Conservation (phyloP, 2,329 filamentous ascomycete species). For the Fusarium dimerum region DNA sequence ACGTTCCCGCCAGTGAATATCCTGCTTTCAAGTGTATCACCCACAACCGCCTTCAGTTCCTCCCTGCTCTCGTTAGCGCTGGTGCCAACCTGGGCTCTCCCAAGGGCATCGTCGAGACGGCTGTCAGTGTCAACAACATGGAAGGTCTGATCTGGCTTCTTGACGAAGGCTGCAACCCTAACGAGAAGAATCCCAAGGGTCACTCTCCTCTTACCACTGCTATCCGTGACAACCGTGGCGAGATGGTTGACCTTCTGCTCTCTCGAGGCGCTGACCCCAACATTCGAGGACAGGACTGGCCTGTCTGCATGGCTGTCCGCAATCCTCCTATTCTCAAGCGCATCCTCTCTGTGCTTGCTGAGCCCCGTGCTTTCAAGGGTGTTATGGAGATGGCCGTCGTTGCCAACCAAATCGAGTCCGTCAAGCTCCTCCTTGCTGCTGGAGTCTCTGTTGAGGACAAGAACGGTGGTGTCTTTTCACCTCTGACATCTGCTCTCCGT, state of each 20-base stretch:
- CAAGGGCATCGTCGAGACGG: slow-evolving; percentile 66
- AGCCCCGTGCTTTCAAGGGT: slow-evolving; percentile 64
- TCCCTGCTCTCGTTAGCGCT: slow-evolving; percentile 60
- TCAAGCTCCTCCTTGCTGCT: slow-evolving; percentile 64
- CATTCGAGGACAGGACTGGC: slow-evolving; percentile 68
- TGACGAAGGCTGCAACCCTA: slow-evolving; percentile 59
- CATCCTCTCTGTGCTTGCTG: slow-evolving; percentile 57
- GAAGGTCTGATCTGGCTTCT: slow-evolving; percentile 63
- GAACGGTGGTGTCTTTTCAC: slow-evolving; percentile 72
- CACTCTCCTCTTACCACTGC: slow-evolving; percentile 66
- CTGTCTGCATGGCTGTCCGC: slow-evolving; percentile 67
- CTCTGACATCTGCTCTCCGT: slow-evolving; percentile 66
- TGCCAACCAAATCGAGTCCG: slow-evolving; percentile 65
- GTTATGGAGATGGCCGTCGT: slow-evolving; percentile 68
- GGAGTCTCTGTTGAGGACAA: slow-evolving; percentile 71
- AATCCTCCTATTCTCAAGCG: slow-evolving; percentile 60
- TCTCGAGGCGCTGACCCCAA: slow-evolving; percentile 61
- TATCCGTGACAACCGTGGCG: slow-evolving; percentile 59
- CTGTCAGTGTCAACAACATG: slow-evolving; percentile 61
- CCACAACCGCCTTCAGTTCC: slow-evolving; percentile 61
- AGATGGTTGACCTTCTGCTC: slow-evolving; percentile 61
- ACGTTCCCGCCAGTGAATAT: slow-evolving; percentile 63
- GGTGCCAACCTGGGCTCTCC: slow-evolving; percentile 61
- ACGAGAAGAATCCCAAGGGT: slow-evolving; percentile 58
- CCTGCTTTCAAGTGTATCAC: slow-evolving; percentile 70